Percentiles rank a stretch among this genome's conserved stretches.
Evolutionary conservation across 2,329 filamentous ascomycete genomes (phyloP).

Genomic region (Aureobasidium lini): DNA sequence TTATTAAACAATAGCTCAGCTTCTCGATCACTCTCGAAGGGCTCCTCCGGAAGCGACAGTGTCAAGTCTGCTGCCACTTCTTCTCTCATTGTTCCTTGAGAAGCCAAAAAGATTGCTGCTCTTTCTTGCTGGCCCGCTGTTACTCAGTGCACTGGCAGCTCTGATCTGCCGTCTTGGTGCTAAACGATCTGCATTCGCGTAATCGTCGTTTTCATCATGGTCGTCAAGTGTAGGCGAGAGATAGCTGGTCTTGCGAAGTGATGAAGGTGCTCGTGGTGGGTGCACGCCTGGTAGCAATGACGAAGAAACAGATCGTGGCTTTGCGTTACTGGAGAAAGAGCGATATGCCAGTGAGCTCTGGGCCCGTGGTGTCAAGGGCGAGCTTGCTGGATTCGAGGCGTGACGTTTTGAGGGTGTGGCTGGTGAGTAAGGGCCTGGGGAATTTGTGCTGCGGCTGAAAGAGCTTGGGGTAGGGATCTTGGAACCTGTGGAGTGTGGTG

Average conservation of each 20-base stretch:
- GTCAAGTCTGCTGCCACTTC: not conserved
- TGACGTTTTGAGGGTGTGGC: slow-evolving; percentile 2
- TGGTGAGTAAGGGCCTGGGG: not conserved
- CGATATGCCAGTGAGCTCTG: not conserved
- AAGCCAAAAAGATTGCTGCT: not conserved
- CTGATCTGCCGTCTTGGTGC: not conserved
- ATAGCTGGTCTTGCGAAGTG: slow-evolving; percentile 10
- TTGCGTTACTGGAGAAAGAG: not conserved
- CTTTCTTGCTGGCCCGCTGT: not conserved
- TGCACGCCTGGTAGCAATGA: not conserved
- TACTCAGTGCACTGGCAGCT: slow-evolving; percentile 1
- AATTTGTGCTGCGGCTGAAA: slow-evolving; percentile 4
- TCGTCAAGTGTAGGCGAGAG: not conserved
- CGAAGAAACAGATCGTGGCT: not conserved
- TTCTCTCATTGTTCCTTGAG: not conserved
- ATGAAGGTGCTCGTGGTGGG: not conserved
- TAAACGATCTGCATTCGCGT: not conserved
- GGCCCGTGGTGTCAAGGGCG: not conserved
- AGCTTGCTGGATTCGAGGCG: not conserved
- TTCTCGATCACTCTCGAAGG: not conserved
- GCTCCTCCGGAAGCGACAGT: not conserved
- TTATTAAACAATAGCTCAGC: not conserved
- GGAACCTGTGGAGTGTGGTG: slow-evolving; percentile 5
- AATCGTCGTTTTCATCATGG: not conserved
- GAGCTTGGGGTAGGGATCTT: slow-evolving; percentile 11